Base-by-base conservation (phyloP, 495 filamentous ascomycete species). In the Penicillium antarcticum region DNA sequence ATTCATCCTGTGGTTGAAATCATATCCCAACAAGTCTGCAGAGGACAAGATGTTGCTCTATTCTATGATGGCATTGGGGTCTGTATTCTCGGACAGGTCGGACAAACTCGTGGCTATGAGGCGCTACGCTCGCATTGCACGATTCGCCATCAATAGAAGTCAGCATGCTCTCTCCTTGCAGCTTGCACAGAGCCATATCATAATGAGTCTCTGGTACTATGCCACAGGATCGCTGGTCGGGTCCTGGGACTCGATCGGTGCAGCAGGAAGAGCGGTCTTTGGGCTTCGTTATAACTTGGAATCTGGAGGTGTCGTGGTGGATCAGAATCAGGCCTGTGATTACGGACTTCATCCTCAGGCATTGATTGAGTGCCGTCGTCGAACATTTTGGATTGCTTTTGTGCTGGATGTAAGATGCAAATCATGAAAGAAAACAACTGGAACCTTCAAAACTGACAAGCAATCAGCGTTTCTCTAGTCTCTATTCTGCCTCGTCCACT, bases 21-120 rank as follows among this genome's bases (percentile, higher is more conserved):
- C 72, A 51, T 69, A 75, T 51, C 74, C 55, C 12, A 65, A 69
- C 16, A 87, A 86, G 61, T 79, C 74, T 37, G 70, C 73, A 54
- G 81, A 83, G 63, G 86, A 88, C 66, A 77, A 77, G 57, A 90
- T 88, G 83, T 74, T 86, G 41, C 75, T 85, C 40, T 89, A 87
- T 69, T 79, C 78, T 11, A 77, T 85, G 58, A 78, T 88, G 57
- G 73, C 81, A 2, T 52, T 83, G 53, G 81, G 77, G 7, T 75
- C 81, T 12, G 61, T 80, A 1, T 85, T 87, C 53, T 82, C 84
- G 0, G 63, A 73, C 12, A 74, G 78, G n/a, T 51, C 73, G n/a
- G 76, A 77, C 42, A 66, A 69, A 45, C 67, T 74, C 31, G 55
- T 61, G 17, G 65, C 75, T 3, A 68, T 80, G 18, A 73, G 65